Evolutionary conservation across 352 stramenopile genomes (phyloP).

Genomic region (Phytophthora pistaciae): DNA sequence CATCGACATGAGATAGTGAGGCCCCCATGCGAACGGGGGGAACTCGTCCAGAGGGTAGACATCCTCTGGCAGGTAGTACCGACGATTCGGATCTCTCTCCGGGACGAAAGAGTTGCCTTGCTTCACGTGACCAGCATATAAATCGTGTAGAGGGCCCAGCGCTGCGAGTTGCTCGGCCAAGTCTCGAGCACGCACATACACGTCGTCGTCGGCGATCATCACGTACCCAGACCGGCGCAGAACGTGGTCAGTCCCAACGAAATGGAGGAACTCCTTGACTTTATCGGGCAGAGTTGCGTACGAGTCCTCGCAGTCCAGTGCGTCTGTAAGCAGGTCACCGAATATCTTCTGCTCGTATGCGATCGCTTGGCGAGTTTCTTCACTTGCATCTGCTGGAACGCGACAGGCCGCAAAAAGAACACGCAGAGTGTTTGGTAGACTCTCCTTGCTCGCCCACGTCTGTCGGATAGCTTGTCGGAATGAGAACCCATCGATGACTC

Average conservation of each 20-base stretch:
- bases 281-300: constrained; percentile 65
- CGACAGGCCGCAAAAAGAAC: constrained; percentile 47
- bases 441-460: constrained; percentile 39
- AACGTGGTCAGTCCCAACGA: constrained; percentile 28
- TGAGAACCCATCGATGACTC: constrained; percentile 38
- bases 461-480: constrained; percentile 53
- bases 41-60: constrained; percentile 56
- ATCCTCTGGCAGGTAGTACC: constrained; percentile 54
- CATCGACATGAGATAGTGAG: constrained; percentile 67
- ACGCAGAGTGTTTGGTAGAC: constrained; percentile 12
- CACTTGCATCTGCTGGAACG: constrained; percentile 8
- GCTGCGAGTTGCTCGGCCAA: constrained; percentile 21
- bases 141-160: constrained; percentile 20
- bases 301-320: constrained; percentile 61
- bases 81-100: constrained; percentile 37
- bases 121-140: constrained; percentile 40
- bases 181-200: constrained; percentile 47
- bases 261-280: constrained; percentile 66
- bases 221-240: constrained; percentile 44
- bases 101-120: constrained; percentile 34
- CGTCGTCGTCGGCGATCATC: constrained; percentile 68
- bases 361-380: constrained; percentile 29
- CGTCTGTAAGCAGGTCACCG: constrained; percentile 54
- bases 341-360: constrained; percentile 46
- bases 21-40: constrained; percentile 56